Evolutionary conservation across 306 rosid species (phyloP).

Genomic region (Fragaria iinumae): DNA sequence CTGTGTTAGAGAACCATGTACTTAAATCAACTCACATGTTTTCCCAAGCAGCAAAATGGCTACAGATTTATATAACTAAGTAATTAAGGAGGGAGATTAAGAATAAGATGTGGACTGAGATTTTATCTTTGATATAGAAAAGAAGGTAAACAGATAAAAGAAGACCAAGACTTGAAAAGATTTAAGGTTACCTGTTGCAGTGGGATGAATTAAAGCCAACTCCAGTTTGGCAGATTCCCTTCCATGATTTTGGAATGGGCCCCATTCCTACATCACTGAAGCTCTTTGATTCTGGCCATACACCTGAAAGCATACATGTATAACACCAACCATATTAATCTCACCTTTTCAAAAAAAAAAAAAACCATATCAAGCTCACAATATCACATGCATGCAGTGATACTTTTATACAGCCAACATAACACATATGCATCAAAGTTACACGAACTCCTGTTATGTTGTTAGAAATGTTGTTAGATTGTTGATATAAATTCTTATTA

Average conservation of each 20-base stretch:
- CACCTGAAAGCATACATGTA: slow-evolving; percentile 42
- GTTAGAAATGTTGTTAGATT: not conserved
- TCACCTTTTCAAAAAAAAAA: no score
- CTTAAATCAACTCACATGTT: slow-evolving; percentile 3
- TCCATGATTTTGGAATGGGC: slow-evolving; percentile 73
- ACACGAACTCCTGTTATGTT: not conserved
- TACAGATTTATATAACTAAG: not conserved
- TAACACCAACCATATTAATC: not conserved
- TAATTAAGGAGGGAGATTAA: not conserved
- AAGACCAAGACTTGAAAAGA: not conserved
- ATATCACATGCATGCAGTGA: slow-evolving; percentile 5
- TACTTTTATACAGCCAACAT: not conserved
- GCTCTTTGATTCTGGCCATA: slow-evolving; percentile 88
- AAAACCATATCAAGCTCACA: not conserved
- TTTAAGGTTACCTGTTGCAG: slow-evolving; percentile 51
- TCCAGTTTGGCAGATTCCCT: slow-evolving; percentile 72
- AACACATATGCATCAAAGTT: not conserved
- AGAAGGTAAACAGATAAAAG: not conserved
- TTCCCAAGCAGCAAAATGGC: not conserved
- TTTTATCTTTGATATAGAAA: not conserved
- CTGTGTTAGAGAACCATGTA: not conserved
- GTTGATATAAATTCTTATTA: not conserved
- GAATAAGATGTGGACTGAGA: not conserved
- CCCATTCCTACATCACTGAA: slow-evolving; percentile 73
- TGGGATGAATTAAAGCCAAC: slow-evolving; percentile 54